Base-by-base conservation (phyloP, 176 grass and related monocot genomes). In the Neostapfia colusana region DNA sequence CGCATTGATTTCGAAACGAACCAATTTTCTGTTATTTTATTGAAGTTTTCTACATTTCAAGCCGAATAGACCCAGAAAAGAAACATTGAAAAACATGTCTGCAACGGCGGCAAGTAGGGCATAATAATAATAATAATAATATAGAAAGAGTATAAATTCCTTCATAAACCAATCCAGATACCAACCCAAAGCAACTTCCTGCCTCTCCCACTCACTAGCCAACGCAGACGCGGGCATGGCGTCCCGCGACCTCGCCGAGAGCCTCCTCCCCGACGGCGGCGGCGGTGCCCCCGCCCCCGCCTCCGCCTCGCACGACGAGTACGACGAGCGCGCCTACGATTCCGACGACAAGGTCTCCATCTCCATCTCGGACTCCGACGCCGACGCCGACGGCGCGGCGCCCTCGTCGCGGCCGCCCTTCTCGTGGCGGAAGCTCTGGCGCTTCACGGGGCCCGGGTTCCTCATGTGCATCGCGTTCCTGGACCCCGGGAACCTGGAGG, bases 401-500 rank as follows among this genome's bases (percentile, higher is more conserved):
- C n/a, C n/a, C n/a, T n/a, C n/a, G 48, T 11, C 25, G n/a, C 75
- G 81, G 42, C 87, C 82, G 62, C 44, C 84, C 57, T 97, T 97
- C 76, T 97, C 93, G 55, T 97, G 93, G 93, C 87, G 85, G 36
- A 97, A 97, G 76, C 85, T 97, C 13, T 97, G 93, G 93, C 85
- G 73, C 35, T 97, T 97, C 82, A 97, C 90, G 39, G 93, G 93
- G 0, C 93, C 93, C 0, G 93, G 93, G 0, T 97, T 97, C 69
- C 93, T 97, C 69, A 97, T 97, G 93, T 97, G 88, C 90, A 97
- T 97, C 76, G 93, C 85, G 1, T 97, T 97, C 74, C 85, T 97
- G 44, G 93, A 97, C 69, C 93, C 93, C 7, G 93, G 93, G 0
- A 97, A 97, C 83, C 85, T 97, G 44, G 93, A 97, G 69, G 93